Evolutionary conservation across 139 green algal species (phyloP), one percentile per base, ranked within the genome.

Genomic region (Haematococcus lacustris): DNA sequence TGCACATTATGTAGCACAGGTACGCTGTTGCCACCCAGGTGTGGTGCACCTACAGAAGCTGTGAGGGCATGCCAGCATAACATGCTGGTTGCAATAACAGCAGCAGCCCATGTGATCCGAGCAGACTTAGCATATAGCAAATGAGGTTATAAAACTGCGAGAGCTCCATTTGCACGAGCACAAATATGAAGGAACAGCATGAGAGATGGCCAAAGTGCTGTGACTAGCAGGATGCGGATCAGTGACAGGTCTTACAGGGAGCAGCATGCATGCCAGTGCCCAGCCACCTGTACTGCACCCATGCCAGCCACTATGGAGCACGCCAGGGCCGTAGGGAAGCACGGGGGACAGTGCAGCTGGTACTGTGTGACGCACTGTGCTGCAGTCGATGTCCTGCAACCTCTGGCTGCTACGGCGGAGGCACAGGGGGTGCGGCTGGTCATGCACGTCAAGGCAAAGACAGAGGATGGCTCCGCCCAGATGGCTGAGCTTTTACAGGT

Each of bases 361-460:
- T n/a, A n/a, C n/a, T n/a, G n/a, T 53, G 43, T 9, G 9, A 9
- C 43, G 43, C 43, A 53, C 9, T 57, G 17, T 28, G 38, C 28
- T 69, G 76, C 80, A 88, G 85, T 77, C 1, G 40, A 74, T 6
- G 76, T 95, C 33, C 75, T 97, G 68, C 67, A 91, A 68, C 75
- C 82, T 32, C 63, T 96, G 34, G 70, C 47, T 6, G 82, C 73
- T 0, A 59, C 71, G 0, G 78, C 80, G 65, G 33, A 57, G 2
- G 69, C 70, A 0, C 73, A 73, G 4, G 86, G 82, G 1, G 69
- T 91, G 1, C 62, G 80, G 28, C 68, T 97, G 47, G 51, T 79
- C 17, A 57, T 97, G 26, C 83, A 89, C 34, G 60, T 81, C 5
- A 92, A 91, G 74, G 67, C 81, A 2, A 97, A 97, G 78, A 83